Percentiles rank a stretch among this genome's conserved stretches.
These are phyloP conservation scores for Globisporangium ultimum DNA, from an alignment of 352 stramenopile species.

Conservation along the genomic window DNA sequence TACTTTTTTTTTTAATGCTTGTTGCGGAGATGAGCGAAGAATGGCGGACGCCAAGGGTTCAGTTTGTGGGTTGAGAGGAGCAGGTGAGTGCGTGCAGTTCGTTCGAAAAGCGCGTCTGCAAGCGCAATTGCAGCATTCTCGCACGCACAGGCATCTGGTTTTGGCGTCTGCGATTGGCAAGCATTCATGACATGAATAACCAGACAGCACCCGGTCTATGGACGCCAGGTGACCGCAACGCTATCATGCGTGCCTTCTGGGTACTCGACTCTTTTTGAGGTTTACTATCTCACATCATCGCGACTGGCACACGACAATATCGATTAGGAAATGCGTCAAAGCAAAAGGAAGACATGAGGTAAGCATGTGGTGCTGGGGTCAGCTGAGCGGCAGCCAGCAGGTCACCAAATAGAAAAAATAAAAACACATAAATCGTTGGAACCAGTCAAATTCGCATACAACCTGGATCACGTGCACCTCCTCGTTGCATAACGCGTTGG, in stretches of 20 bases:
- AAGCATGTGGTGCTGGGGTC: not conserved
- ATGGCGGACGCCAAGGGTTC: not conserved
- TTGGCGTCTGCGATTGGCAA: not conserved
- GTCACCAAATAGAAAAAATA: not conserved
- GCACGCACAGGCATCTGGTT: no score
- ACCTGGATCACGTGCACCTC: not conserved
- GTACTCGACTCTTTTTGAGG: not conserved
- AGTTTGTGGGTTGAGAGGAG: not conserved
- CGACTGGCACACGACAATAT: no score
- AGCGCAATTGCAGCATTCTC: not conserved
- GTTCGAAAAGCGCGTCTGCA: not conserved
- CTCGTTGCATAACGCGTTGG: slow-evolving; percentile 5
- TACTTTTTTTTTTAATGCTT: no score
- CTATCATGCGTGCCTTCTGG: not conserved
- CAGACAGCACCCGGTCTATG: not conserved
- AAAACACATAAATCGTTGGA: not conserved
- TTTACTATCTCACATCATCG: not conserved
- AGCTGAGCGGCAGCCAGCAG: not conserved
- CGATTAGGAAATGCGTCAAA: not conserved
- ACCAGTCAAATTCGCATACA: no score
- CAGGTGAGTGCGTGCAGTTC: not conserved
- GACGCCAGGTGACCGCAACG: not conserved
- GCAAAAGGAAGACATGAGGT: not conserved
- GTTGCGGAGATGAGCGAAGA: not conserved
- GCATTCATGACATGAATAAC: not conserved